These are phyloP conservation scores for Barnettozyma californica DNA, from an alignment of 805 yeast genomes.

Conservation along the genomic window DNA sequence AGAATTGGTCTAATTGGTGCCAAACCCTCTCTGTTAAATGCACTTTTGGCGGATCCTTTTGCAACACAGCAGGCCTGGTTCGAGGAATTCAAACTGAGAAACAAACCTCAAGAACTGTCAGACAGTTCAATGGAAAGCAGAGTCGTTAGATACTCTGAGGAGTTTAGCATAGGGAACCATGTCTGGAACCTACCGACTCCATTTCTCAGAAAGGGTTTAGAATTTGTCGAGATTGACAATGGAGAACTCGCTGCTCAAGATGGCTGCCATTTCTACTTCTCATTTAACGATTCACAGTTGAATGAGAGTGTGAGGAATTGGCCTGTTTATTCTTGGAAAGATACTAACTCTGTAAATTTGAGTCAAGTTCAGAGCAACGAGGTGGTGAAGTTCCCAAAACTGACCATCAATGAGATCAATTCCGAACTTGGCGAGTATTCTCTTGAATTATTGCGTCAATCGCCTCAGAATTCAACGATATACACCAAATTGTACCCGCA, in stretches of 20 bases:
- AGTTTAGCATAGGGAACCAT: slow-evolving; percentile 16
- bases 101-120: not conserved
- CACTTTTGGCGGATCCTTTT: slow-evolving; percentile 30
- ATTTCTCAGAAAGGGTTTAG: slow-evolving; percentile 15
- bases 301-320: slow-evolving; percentile 9
- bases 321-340: slow-evolving; percentile 19
- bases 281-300: slow-evolving; percentile 15
- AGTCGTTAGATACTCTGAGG: slow-evolving; percentile 20
- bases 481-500: slow-evolving; percentile 22
- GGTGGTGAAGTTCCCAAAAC: slow-evolving; percentile 5
- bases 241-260: slow-evolving; percentile 11
- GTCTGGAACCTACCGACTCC: slow-evolving; percentile 27
- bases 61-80: slow-evolving; percentile 29
- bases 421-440: slow-evolving; percentile 22
- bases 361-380: not conserved
- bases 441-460: slow-evolving; percentile 20
- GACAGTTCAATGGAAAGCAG: not conserved
- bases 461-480: slow-evolving; percentile 25
- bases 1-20: slow-evolving; percentile 28
- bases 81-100: slow-evolving; percentile 8
- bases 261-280: slow-evolving; percentile 28
- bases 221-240: slow-evolving; percentile 24
- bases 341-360: slow-evolving; percentile 7
- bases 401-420: slow-evolving; percentile 22
- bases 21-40: slow-evolving; percentile 21